These are phyloP conservation scores for Lipomyces chichibuensis DNA, from an alignment of 805 yeast species.

Conservation along the genomic window DNA sequence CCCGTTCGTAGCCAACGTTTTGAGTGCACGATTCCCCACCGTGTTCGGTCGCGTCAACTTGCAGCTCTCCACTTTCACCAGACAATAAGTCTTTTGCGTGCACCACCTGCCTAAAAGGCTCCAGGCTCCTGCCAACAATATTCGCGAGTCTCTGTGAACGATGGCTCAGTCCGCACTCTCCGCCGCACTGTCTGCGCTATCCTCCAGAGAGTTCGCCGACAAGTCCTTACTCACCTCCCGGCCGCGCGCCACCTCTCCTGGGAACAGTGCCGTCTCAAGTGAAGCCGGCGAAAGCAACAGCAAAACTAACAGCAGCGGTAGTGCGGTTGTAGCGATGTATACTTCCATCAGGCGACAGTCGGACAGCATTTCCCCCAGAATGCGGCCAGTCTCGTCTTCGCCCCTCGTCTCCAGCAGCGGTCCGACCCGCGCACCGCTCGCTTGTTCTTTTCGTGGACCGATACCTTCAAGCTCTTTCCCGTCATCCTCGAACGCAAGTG, in stretches of 20 bases:
- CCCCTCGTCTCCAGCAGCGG: neutral
- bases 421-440: neutral
- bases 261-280: too few relatives aligned
- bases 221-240: neutral
- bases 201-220: neutral
- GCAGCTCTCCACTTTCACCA: neutral
- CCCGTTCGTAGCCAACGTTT: neutral
- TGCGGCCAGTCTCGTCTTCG: neutral
- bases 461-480: constrained; percentile 10
- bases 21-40: neutral
- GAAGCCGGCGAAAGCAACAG: constrained; percentile 9
- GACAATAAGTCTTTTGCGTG: neutral
- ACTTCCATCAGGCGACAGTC: constrained; percentile 5
- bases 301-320: constrained; percentile 7
- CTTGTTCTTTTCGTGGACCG: neutral
- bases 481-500: constrained; percentile 12
- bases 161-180: constrained; percentile 34
- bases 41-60: neutral
- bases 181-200: constrained; percentile 30
- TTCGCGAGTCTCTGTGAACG: neutral
- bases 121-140: neutral
- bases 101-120: neutral
- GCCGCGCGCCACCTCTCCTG: neutral
- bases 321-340: constrained; percentile 15
- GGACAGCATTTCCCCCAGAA: neutral